Evolutionary conservation across 257 asterid genomes (phyloP).

Genomic region (Nicotiana paniculata): DNA sequence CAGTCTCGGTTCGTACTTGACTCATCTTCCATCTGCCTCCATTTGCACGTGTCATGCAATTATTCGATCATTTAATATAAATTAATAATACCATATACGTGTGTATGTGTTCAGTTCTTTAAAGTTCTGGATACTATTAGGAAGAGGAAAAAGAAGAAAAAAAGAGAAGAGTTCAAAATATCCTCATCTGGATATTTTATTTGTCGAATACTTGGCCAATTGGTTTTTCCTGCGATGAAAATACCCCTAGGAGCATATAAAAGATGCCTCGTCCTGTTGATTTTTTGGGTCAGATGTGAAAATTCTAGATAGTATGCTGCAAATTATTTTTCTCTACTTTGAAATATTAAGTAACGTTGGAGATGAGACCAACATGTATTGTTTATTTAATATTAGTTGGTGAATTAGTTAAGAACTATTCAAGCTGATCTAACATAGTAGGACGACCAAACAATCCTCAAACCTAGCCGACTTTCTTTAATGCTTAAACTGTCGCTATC

Average conservation of each 20-base stretch:
- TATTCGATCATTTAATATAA: no score
- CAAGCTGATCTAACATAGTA: constrained; percentile 17
- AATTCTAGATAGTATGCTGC: background rate
- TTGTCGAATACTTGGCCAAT: background rate
- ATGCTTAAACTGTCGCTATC: constrained; percentile 27
- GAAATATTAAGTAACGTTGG: background rate
- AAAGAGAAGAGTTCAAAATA: background rate
- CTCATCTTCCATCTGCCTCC: no score
- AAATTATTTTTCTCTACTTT: background rate
- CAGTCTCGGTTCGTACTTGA: no score
- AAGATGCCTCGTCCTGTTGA: constrained; percentile 23
- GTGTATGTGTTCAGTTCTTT: no score
- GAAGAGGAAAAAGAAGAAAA: no score
- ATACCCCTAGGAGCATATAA: background rate
- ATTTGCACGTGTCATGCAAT: no score
- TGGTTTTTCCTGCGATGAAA: constrained; percentile 23
- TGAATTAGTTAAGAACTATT: background rate
- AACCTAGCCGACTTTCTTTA: constrained; percentile 25
- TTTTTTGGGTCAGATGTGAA: background rate
- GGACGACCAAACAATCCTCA: constrained; percentile 28
- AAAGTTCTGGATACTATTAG: no score
- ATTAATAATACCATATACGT: no score
- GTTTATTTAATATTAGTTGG: background rate
- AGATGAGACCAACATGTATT: background rate
- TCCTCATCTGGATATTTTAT: background rate